Base-by-base conservation (phyloP, 495 filamentous ascomycete species). In the Rusavskia elegans region DNA sequence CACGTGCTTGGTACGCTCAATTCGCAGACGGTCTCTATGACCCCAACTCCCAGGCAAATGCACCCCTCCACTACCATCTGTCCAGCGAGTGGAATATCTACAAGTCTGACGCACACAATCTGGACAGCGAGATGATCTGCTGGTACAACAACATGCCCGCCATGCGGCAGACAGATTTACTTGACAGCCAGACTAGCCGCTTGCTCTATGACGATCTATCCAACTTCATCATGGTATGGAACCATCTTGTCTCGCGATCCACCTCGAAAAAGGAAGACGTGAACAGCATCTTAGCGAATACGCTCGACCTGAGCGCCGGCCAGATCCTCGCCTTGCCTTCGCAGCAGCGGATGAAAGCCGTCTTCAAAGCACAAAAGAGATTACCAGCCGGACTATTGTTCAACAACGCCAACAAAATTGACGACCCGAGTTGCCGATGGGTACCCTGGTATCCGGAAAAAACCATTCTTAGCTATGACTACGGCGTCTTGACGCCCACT, bases 1-100 rank as follows among this genome's bases (percentile, higher is more conserved):
- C 56, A 6, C 42, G 50, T n/a, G 45, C 52, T 8, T 54, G 61
- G 5, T 57, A 54, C 27, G 55, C 59, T 30, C 60, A 58, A 45
- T 56, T 64, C 49, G 39, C 53, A 44, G 55, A 57, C 39, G 51
- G 55, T 23, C 16, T 50, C 16, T 50, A 37, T 23, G 19, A 50
- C 19, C 48, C 48, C 5, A 39, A 50, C n/a, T 50, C n/a, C 4
- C n/a, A 20, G 6, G 48, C 6, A n/a, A 50, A 50, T 11, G 5
- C 10, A 5, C 5, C n/a, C 5, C 11, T 39, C 13, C 16, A 50
- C 16, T 21, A 6, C 11, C 11, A 14, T 37, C 4, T 37, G 5
- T 36, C 38, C n/a, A 25, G 19, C 21, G 30, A 16, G 29, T 39
- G 48, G n/a, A 32, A 17, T 11, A 17, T 50, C 7, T 13, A 19